Evolutionary conservation across 768 basidiomycete genomes (phyloP).

Genomic region (Calocera viscosa): DNA sequence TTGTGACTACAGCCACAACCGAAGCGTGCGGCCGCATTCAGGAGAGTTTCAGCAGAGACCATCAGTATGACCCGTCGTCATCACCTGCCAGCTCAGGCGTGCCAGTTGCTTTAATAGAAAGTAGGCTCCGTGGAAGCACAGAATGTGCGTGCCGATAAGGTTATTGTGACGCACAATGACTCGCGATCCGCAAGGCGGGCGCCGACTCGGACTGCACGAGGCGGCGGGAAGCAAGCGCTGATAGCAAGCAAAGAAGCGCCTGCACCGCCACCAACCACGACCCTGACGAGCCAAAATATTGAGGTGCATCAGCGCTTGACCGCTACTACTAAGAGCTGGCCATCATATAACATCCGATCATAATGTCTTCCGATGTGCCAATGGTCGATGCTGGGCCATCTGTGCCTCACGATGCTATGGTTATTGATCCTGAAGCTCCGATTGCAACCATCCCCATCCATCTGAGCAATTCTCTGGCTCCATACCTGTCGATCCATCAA

Average conservation of each 20-base stretch:
- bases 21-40: not conserved
- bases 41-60: not conserved
- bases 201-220: not conserved
- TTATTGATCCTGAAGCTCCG: not conserved
- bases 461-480: conserved; percentile 46
- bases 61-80: not conserved
- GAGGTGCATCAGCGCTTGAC: not conserved
- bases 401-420: not conserved
- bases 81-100: not conserved
- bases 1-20: not conserved
- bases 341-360: not conserved
- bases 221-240: not conserved
- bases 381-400: not conserved
- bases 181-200: not conserved
- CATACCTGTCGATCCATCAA: conserved; percentile 66
- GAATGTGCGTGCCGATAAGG: not conserved
- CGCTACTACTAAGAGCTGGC: not conserved
- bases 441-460: conserved; percentile 51
- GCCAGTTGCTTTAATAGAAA: not conserved
- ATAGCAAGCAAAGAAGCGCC: not conserved
- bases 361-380: not conserved
- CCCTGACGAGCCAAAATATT: not conserved
- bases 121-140: not conserved
- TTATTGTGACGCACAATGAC: not conserved
- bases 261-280: not conserved